A percentile compares a stretch with the other conserved stretches of the same genome.
phyloP scores from a whole-genome alignment of 2,329 filamentous ascomycete genomes.

The Fusarium robinianum region DNA sequence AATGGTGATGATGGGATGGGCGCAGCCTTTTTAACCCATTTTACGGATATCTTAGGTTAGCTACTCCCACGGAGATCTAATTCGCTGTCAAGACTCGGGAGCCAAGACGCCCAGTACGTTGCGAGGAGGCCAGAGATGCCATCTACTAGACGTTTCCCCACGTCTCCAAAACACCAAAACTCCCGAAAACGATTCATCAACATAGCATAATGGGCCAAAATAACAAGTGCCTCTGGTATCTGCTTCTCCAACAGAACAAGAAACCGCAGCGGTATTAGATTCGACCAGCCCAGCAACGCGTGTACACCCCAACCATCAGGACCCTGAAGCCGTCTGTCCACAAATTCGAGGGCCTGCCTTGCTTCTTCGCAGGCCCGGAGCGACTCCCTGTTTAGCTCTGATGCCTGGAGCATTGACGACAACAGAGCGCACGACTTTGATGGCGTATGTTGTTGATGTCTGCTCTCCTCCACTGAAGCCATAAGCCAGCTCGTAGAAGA shows the following conservation, averaged over 20 bases:
- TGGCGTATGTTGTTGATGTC: background rate
- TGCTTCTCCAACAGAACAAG: constrained; percentile 9
- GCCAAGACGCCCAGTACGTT: constrained; percentile 5
- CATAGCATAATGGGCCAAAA: constrained; percentile 11
- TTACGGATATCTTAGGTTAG: too few relatives aligned
- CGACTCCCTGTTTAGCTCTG: constrained; percentile 5
- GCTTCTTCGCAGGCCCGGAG: background rate
- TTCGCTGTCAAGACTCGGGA: background rate
- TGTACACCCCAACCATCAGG: constrained; percentile 5
- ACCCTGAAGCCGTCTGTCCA: background rate
- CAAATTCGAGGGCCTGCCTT: background rate
- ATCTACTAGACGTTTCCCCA: constrained; percentile 6
- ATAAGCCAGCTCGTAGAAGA: background rate
- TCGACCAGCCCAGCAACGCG: constrained; percentile 6
- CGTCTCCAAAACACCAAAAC: constrained; percentile 5
- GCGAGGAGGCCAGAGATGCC: constrained; percentile 2
- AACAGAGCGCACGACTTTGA: background rate
- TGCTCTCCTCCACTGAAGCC: background rate
- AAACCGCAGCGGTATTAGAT: constrained; percentile 2
- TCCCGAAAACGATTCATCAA: constrained; percentile 6
- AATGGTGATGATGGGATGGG: too few relatives aligned
- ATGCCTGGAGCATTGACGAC: constrained; percentile 3
- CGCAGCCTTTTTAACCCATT: too few relatives aligned
- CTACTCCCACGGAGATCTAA: too few relatives aligned
- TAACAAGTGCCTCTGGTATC: constrained; percentile 15